Percentiles rank a stretch among this genome's conserved stretches.
phyloP scores from a whole-genome alignment of 2,329 filamentous ascomycete species.

The Dactylellina cionopaga region DNA sequence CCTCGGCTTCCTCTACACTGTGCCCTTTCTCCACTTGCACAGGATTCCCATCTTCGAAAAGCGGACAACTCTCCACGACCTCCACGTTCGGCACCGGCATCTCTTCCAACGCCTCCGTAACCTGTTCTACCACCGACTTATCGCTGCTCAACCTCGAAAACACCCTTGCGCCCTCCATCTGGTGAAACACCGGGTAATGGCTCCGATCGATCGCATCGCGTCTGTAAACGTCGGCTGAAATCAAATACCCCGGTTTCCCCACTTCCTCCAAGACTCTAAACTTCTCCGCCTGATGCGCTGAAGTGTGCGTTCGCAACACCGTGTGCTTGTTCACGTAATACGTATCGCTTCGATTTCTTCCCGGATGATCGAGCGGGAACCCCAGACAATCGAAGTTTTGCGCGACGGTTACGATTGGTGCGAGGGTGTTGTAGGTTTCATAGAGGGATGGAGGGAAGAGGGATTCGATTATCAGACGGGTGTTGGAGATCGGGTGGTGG shows the following conservation, averaged over 20 bases:
- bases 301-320: conserved; percentile 90
- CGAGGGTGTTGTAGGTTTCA: conserved; percentile 79
- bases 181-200: conserved; percentile 97
- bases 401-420: conserved; percentile 81
- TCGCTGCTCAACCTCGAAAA: conserved; percentile 78
- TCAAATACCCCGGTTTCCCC: conserved; percentile 75
- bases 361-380: conserved; percentile 87
- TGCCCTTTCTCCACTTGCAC: conserved; percentile 76
- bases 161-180: conserved; percentile 93
- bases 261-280: conserved; percentile 77
- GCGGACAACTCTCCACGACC: conserved; percentile 85
- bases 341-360: conserved; percentile 86
- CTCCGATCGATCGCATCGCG: conserved; percentile 93
- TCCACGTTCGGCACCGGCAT: conserved; percentile 78
- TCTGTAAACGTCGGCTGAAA: conserved; percentile 93
- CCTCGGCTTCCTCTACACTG: conserved; percentile 78
- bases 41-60: conserved; percentile 83
- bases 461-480: conserved; percentile 89
- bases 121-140: conserved; percentile 75
- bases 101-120: conserved; percentile 64
- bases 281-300: conserved; percentile 86
- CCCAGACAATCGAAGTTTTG: conserved; percentile 98
- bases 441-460: conserved; percentile 79
- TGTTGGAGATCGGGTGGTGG: conserved; percentile 90
- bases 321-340: conserved; percentile 91